Evolutionary conservation across 192 early-diverging fungal species (phyloP).

Genomic region (Backusella liffmaniae): DNA sequence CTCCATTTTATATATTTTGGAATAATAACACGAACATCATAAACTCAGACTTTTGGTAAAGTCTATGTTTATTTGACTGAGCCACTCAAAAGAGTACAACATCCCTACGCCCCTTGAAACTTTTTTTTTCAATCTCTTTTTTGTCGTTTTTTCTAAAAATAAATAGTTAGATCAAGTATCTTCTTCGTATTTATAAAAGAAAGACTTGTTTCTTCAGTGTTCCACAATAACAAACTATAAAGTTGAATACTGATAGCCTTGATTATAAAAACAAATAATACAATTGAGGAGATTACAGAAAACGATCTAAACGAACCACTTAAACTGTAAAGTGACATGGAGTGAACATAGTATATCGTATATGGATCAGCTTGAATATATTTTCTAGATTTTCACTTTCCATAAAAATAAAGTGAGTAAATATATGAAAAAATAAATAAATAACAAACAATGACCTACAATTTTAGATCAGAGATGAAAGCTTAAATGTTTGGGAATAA

Average conservation of each 20-base stretch:
- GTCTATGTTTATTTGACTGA: neutral
- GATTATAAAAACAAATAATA: neutral
- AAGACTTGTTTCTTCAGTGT: neutral
- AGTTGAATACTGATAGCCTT: neutral
- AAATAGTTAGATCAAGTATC: neutral
- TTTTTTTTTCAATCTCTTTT: neutral
- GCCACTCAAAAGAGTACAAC: neutral
- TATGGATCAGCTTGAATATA: neutral
- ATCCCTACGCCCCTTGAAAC: neutral
- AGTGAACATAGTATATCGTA: too few species aligned
- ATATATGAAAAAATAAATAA: neutral
- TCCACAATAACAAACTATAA: conserved; percentile 7
- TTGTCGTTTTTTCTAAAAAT: neutral
- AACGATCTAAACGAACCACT: neutral
- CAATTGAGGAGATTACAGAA: neutral
- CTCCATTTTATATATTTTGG: neutral
- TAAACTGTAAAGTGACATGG: too few species aligned
- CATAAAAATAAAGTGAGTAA: neutral
- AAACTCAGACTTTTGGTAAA: neutral
- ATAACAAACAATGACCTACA: neutral
- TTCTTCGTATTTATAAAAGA: neutral
- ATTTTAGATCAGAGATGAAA: neutral
- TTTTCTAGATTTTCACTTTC: neutral
- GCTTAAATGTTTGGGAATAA: neutral
- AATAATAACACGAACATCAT: neutral